Percentiles rank a stretch among this genome's conserved stretches.
These are phyloP conservation scores for Phytophthora cactorum DNA, from an alignment of 352 stramenopile species.

Conservation along the genomic window DNA sequence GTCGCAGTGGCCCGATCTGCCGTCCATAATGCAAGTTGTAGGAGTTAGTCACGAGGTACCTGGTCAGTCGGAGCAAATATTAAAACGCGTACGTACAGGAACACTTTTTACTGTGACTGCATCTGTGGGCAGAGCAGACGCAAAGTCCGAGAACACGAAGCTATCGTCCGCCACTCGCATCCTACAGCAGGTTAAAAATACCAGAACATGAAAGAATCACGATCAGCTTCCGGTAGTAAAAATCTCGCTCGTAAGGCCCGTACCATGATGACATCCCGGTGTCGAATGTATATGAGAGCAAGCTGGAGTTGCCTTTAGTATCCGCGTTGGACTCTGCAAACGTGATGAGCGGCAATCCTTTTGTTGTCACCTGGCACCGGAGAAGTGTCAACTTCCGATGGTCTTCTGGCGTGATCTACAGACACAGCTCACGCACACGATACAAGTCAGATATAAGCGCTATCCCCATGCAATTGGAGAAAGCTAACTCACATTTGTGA, in stretches of 20 bases:
- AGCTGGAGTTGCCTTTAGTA: conserved; percentile 51
- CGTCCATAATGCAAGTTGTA: background rate
- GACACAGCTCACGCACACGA: conserved; percentile 6
- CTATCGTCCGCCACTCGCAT: conserved; percentile 87
- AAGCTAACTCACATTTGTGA: conserved; percentile 50
- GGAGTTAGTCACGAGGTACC: background rate
- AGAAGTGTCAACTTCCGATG: conserved; percentile 68
- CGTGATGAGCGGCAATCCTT: conserved; percentile 83
- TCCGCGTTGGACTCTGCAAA: conserved; percentile 72
- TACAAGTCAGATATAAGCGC: conserved; percentile 4
- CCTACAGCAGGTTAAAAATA: conserved; percentile 39
- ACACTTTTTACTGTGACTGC: conserved; percentile 64
- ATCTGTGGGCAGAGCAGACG: conserved; percentile 74
- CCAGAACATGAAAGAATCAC: background rate
- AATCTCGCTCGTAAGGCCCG: conserved; percentile 1
- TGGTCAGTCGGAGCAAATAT: background rate
- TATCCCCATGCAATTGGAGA: background rate
- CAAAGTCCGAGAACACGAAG: conserved; percentile 89
- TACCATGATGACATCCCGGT: conserved; percentile 76
- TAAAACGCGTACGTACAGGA: conserved; percentile 51
- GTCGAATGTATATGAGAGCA: conserved; percentile 87
- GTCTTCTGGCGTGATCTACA: conserved; percentile 30
- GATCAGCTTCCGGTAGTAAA: background rate
- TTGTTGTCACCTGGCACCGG: conserved; percentile 70
- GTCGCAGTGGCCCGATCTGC: conserved; percentile 76